These are phyloP conservation scores for Lachancea waltii DNA, from an alignment of 805 yeast species.

Conservation along the genomic window DNA sequence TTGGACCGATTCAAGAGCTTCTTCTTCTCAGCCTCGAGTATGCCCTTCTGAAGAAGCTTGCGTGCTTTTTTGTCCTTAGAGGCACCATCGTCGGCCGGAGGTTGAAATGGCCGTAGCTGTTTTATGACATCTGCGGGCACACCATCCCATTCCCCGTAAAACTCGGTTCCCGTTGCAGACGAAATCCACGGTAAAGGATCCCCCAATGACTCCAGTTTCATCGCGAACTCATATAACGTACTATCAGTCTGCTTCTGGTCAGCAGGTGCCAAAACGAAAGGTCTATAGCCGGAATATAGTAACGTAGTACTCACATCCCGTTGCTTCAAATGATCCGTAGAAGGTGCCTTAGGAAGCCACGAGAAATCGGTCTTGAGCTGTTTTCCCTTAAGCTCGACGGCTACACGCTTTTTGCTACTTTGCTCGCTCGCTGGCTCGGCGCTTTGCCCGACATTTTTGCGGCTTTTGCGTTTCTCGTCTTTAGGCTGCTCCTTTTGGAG, in stretches of 20 bases:
- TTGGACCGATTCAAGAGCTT: constrained; percentile 19
- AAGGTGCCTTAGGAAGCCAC: constrained; percentile 28
- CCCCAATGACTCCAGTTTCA: constrained; percentile 26
- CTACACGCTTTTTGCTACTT: constrained; percentile 1
- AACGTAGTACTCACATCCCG: constrained; percentile 21
- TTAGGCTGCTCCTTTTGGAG: constrained; percentile 16
- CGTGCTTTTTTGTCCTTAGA: constrained; percentile 11
- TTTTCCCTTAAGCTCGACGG: constrained; percentile 4
- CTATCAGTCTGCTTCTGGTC: constrained; percentile 15
- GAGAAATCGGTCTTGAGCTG: constrained; percentile 17
- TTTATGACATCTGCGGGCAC: constrained; percentile 29
- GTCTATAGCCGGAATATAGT: constrained; percentile 30
- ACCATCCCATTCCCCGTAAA: constrained; percentile 32
- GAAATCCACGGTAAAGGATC: constrained; percentile 32
- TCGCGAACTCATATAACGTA: constrained; percentile 24
- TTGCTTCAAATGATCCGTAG: constrained; percentile 21
- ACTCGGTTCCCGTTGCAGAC: constrained; percentile 34
- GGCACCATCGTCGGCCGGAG: constrained; percentile 19
- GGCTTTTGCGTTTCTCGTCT: constrained; percentile 7
- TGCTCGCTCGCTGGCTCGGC: background rate
- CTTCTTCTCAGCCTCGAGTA: constrained; percentile 16
- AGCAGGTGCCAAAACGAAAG: constrained; percentile 19
- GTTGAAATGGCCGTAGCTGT: constrained; percentile 32
- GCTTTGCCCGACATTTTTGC: background rate
- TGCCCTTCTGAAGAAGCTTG: constrained; percentile 13